Evolutionary conservation across 2,329 filamentous ascomycete species (phyloP), one percentile per base, ranked within the genome.

Genomic region (Calonectria ilicicola): DNA sequence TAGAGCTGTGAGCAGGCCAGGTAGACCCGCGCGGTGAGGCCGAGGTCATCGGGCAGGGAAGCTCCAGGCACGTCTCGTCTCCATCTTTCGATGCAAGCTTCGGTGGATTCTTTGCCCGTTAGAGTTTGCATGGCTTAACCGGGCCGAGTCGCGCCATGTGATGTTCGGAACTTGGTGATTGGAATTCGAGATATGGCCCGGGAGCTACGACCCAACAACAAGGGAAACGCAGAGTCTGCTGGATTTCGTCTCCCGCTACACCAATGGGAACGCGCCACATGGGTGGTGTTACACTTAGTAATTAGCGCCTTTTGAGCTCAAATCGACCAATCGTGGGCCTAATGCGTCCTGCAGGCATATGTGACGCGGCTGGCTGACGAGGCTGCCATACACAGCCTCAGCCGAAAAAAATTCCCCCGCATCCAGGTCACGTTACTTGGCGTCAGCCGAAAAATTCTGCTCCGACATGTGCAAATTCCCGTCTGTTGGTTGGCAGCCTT

Each of bases 111-210:
- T 63, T 63, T 63, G 38, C 40, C 40, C 40, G 40, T 63, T 63
- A 63, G 38, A 44, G 38, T 63, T 63, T 63, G 58, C 58, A 63
- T 63, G 58, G 53, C 53, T 60, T 60, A 60, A 60, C 53, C 53
- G 53, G 53, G 53, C 53, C 53, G 53, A 60, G 53, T 60, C 53
- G 53, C 53, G 53, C 53, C 53, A 60, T 60, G 53, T 40, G 38
- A 60, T 60, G 53, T 40, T 60, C 53, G 53, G 53, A 60, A 60
- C 35, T 60, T 60, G 53, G 53, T 60, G 53, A 60, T 60, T 60
- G 53, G 53, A 60, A 60, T 60, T 60, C 38, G 32, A 60, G 53
- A 60, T 60, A 40, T 60, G 53, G 53, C 53, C 53, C 53, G 21
- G 44, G 53, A 60, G 35, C 53, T 56, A 60, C 53, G 53, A 60